These are phyloP conservation scores for Trichoderma atrobrunneum DNA, from an alignment of 2,329 filamentous ascomycete species.

Conservation along the genomic window DNA sequence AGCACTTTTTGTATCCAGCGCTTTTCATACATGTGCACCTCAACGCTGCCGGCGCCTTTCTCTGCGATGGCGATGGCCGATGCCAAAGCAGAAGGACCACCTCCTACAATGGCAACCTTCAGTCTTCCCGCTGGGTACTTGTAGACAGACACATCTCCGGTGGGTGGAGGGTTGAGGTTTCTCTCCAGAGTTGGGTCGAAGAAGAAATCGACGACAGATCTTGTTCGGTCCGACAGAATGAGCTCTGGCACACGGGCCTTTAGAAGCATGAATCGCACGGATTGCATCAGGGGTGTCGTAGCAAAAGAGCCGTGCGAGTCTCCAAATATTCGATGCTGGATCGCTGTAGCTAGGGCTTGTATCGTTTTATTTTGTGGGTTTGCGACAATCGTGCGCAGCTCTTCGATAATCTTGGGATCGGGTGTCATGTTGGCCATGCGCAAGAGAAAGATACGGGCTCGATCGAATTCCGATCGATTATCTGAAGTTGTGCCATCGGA, in stretches of 20 bases:
- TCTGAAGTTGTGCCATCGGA: slow-evolving; percentile 19
- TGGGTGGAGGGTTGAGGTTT: slow-evolving; percentile 26
- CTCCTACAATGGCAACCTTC: slow-evolving; percentile 33
- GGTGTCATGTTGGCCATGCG: slow-evolving; percentile 31
- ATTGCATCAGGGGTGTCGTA: slow-evolving; percentile 32
- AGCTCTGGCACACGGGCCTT: slow-evolving; percentile 28
- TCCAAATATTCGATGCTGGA: slow-evolving; percentile 30
- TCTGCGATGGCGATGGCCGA: slow-evolving; percentile 36
- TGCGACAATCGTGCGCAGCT: slow-evolving; percentile 31
- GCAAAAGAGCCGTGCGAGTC: slow-evolving; percentile 31
- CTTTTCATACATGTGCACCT: slow-evolving; percentile 37
- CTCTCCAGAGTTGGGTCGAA: slow-evolving; percentile 35
- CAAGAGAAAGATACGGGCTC: slow-evolving; percentile 33
- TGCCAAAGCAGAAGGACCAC: slow-evolving; percentile 33
- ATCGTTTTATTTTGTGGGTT: slow-evolving; percentile 28
- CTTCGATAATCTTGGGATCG: slow-evolving; percentile 25
- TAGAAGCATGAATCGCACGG: slow-evolving; percentile 36
- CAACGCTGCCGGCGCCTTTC: slow-evolving; percentile 31
- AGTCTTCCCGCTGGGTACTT: slow-evolving; percentile 30
- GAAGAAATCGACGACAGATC: slow-evolving; percentile 35
- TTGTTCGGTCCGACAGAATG: slow-evolving; percentile 26
- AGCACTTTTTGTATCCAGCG: slow-evolving; percentile 30
- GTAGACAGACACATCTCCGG: slow-evolving; percentile 27
- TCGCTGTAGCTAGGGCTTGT: slow-evolving; percentile 28
- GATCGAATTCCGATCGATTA: slow-evolving; percentile 30